Conservation (phyloP, 129 eudicot genomes). For the Lactuca sativa region DNA sequence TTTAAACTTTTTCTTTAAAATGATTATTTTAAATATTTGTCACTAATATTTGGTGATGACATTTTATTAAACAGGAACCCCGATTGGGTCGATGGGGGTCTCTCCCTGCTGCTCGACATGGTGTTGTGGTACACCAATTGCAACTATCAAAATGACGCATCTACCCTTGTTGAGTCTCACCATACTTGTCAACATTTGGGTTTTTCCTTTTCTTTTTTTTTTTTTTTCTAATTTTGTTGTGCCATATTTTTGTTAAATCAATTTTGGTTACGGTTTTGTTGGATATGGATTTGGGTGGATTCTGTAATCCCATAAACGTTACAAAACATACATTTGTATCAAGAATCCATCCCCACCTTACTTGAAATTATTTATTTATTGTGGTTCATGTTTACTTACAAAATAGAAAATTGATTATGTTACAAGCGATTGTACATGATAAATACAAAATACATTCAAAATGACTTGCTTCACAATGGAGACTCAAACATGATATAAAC, state of each 20-base stretch:
- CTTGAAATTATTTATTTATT: too few species aligned
- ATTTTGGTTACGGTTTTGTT: slow-evolving; percentile 29
- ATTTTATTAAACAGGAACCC: slow-evolving; percentile 58
- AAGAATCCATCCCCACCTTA: neutral
- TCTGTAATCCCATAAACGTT: slow-evolving; percentile 11
- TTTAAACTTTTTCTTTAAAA: neutral
- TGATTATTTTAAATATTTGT: neutral
- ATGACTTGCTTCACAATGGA: too few species aligned
- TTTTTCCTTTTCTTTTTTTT: neutral
- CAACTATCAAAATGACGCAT: slow-evolving; percentile 32
- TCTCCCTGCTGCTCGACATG: slow-evolving; percentile 57
- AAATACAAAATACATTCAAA: too few species aligned
- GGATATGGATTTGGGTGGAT: neutral
- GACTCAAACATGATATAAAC: neutral
- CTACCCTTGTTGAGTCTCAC: neutral
- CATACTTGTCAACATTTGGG: neutral
- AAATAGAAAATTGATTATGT: neutral
- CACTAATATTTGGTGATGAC: neutral
- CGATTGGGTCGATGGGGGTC: slow-evolving; percentile 99
- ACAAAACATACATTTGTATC: neutral
- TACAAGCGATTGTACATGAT: neutral
- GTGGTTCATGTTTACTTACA: neutral
- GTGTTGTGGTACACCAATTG: slow-evolving; percentile 65
- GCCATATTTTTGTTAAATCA: slow-evolving; percentile 22
- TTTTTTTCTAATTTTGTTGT: too few species aligned